Evolutionary conservation across 768 basidiomycete genomes (phyloP).

Genomic region (Nevesoporus exiguus): DNA sequence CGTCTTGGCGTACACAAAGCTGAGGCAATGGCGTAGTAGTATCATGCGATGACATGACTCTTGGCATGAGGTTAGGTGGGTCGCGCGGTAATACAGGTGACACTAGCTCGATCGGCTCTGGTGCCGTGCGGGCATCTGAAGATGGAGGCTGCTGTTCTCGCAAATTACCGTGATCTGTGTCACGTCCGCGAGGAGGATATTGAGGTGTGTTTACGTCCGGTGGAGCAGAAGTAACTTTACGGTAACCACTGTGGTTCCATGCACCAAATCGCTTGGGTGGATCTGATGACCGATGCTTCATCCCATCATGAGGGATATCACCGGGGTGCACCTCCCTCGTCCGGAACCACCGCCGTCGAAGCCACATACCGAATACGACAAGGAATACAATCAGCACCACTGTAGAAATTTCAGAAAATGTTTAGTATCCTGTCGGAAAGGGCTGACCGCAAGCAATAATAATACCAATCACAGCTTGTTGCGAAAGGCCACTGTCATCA

Average conservation of each 20-base stretch:
- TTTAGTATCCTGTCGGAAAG: neutral
- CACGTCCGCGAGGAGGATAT: constrained; percentile 8
- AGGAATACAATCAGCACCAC: neutral
- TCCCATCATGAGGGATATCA: neutral
- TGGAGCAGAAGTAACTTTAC: neutral
- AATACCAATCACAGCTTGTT: neutral
- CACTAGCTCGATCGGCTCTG: neutral
- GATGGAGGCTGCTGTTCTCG: neutral
- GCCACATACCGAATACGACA: neutral
- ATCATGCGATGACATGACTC: constrained; percentile 1
- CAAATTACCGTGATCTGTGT: neutral
- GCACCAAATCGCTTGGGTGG: neutral
- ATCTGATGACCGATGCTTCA: neutral
- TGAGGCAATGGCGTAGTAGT: neutral
- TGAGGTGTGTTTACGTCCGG: neutral
- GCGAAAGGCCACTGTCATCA: neutral
- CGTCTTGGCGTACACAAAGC: neutral
- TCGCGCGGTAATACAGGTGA: neutral
- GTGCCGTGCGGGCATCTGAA: neutral
- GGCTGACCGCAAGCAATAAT: constrained; percentile 11
- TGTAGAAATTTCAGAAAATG: constrained; percentile 6
- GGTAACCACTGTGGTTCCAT: neutral
- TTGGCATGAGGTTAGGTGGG: neutral
- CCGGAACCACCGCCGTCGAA: constrained; percentile 5
- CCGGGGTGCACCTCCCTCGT: neutral